Evolutionary conservation across 805 yeast species (phyloP), one percentile per base, ranked within the genome.

Genomic region (Candida suzukii): DNA sequence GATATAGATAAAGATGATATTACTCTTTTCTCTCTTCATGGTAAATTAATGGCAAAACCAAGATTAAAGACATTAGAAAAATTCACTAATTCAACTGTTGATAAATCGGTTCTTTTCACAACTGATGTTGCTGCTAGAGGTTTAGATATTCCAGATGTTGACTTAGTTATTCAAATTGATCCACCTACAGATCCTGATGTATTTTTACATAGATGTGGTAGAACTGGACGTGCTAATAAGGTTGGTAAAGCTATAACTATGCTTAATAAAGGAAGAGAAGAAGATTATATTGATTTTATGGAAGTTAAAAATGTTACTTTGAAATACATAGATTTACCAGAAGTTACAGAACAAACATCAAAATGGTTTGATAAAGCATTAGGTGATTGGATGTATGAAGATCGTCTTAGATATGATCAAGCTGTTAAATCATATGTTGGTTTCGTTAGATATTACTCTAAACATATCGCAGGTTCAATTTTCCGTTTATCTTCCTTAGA

Each of bases 41-140:
- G 99, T 2, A 93, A 91, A 57, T 68, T 93, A 26, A 78, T 78
- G n/a, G 81, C 95, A 0, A 77, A 75, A 37, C 76, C 95, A 14
- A 73, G 99, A 49, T 62, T 83, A 40, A 84, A 77, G 56, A 85
- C 96, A 0, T 64, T 91, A 35, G 68, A 70, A 11, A 64, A 60
- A 27, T 93, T 91, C 56, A 57, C 79, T 0, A 70, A 71, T 1
- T 68, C 73, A 4, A 53, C 57, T 8, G 61, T 63, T 3, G 59
- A 62, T 3, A 80, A 78, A 47, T 68, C 80, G 10, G 76, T 91
- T 0, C 62, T 93, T 20, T 66, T 93, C 62, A 88, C 99, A 2
- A 93, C 99, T 0, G 99, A 93, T 68, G 96, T 93, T n/a, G 97
- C 99, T 0, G 96, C 98, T 0, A 73, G 99, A 56, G 99, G 99